These are phyloP conservation scores for Sherardia arvensis DNA, from an alignment of 257 asterid species.

Conservation along the genomic window DNA sequence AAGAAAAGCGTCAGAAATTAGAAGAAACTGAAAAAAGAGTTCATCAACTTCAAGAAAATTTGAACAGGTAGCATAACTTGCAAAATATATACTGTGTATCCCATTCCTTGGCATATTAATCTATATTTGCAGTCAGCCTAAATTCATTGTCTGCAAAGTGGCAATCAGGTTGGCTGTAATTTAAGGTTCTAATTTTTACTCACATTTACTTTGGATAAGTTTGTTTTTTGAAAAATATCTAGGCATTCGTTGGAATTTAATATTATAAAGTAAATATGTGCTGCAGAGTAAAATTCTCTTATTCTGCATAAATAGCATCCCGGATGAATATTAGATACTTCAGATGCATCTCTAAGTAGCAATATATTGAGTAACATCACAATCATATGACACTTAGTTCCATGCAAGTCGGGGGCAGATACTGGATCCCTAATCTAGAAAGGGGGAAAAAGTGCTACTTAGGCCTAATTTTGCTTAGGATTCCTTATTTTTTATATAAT, in stretches of 20 bases:
- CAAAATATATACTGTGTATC: background rate
- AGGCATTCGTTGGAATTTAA: background rate
- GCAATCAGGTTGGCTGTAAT: background rate
- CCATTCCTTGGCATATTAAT: background rate
- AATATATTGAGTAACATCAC: background rate
- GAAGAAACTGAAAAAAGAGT: constrained; percentile 83
- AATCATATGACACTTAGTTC: background rate
- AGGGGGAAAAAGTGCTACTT: background rate
- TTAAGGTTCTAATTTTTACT: background rate
- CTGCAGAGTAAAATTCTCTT: background rate
- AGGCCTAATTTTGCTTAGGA: background rate
- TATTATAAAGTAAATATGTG: too few species aligned
- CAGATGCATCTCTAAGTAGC: constrained; percentile 3
- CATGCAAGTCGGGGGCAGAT: background rate
- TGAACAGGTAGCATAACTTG: constrained; percentile 56
- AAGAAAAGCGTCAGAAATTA: constrained; percentile 67
- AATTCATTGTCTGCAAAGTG: background rate
- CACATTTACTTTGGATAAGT: background rate
- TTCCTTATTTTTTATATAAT: too few species aligned
- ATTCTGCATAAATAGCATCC: background rate
- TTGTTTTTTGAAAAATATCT: background rate
- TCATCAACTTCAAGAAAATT: constrained; percentile 79
- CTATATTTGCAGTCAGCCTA: background rate
- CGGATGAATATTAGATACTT: background rate
- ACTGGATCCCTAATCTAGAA: background rate